Conservation (phyloP, 805 yeast species). For the Candida xyloterini region DNA sequence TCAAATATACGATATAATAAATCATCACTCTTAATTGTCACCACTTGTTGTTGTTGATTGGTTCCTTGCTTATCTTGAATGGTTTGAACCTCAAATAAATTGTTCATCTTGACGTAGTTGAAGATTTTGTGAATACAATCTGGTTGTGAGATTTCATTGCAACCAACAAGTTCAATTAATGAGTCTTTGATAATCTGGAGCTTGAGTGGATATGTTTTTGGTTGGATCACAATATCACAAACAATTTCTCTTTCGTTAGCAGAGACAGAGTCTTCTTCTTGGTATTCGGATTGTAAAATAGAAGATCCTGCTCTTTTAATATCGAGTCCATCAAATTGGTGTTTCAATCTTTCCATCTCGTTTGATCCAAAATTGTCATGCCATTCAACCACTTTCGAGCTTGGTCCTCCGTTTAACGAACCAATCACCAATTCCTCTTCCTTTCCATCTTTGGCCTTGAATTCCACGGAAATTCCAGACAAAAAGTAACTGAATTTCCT, state of each 20-base stretch:
- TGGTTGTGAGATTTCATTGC: constrained; percentile 77
- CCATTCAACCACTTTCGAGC: constrained; percentile 74
- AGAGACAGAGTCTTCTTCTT: constrained; percentile 24
- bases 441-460: constrained; percentile 36
- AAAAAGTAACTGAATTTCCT: constrained; percentile 75
- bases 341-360: constrained; percentile 31
- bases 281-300: constrained; percentile 23
- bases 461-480: constrained; percentile 80
- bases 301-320: constrained; percentile 70
- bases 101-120: constrained; percentile 36
- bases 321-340: constrained; percentile 83
- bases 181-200: constrained; percentile 59
- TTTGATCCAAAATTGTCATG: constrained; percentile 54
- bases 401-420: constrained; percentile 30
- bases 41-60: constrained; percentile 24
- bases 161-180: constrained; percentile 70
- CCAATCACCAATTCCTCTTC: constrained; percentile 22
- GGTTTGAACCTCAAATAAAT: constrained; percentile 34
- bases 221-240: constrained; percentile 74
- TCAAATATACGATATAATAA: constrained; percentile 44
- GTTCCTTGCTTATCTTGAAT: constrained; percentile 22
- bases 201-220: constrained; percentile 69
- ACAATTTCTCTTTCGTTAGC: constrained; percentile 47
- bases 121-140: constrained; percentile 54
- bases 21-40: constrained; percentile 41